phyloP scores from a whole-genome alignment of 768 basidiomycete species.

The Mycena metata region DNA sequence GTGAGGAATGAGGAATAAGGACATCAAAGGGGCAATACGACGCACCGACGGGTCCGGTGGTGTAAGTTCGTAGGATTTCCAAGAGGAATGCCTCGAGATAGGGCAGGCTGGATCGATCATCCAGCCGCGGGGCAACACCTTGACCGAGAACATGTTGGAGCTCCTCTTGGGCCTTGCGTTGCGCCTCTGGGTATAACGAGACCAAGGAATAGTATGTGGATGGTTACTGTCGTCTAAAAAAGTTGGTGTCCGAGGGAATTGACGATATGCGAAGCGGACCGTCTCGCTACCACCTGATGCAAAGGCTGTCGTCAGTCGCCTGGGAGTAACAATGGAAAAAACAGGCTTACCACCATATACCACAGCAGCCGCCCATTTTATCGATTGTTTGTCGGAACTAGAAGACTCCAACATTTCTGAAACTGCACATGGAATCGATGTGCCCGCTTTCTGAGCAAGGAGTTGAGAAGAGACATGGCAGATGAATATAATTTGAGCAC shows the following conservation, averaged over 20 bases:
- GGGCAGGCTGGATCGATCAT: slow-evolving; percentile 39
- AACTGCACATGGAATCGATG: slow-evolving; percentile 33
- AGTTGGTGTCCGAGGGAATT: not conserved
- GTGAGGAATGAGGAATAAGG: no score
- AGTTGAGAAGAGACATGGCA: not conserved
- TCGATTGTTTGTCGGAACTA: slow-evolving; percentile 22
- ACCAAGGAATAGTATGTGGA: slow-evolving; percentile 43
- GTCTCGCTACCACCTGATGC: slow-evolving; percentile 38
- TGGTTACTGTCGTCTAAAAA: slow-evolving; percentile 25
- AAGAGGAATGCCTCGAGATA: slow-evolving; percentile 35
- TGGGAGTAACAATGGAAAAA: not conserved
- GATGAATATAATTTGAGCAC: slow-evolving; percentile 31
- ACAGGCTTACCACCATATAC: slow-evolving; percentile 48
- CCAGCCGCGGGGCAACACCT: slow-evolving; percentile 39
- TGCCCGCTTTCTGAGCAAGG: slow-evolving; percentile 24
- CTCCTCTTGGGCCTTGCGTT: slow-evolving; percentile 46
- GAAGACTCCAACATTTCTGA: slow-evolving; percentile 24
- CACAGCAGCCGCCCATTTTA: slow-evolving; percentile 43
- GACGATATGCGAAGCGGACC: slow-evolving; percentile 2
- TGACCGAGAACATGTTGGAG: slow-evolving; percentile 45
- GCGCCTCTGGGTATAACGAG: slow-evolving; percentile 43
- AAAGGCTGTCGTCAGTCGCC: not conserved
- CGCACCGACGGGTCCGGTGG: slow-evolving; percentile 30
- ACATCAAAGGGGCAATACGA: not conserved
- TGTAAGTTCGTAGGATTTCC: slow-evolving; percentile 27